These are phyloP conservation scores for Kwoniella mangroviensis DNA, from an alignment of 768 basidiomycete genomes.

Conservation along the genomic window DNA sequence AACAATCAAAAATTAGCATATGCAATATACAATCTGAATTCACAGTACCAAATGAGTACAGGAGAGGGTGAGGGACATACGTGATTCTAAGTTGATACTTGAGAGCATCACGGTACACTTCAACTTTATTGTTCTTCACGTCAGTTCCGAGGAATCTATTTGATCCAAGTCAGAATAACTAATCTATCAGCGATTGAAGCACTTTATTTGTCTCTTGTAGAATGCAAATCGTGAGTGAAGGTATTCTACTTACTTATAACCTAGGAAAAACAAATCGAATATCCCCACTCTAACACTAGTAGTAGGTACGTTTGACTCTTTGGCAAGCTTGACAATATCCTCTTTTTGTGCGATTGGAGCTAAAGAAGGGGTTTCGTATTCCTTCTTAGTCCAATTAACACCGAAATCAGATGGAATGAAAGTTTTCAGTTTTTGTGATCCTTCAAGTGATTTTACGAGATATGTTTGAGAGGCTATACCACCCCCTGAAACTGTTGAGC, in stretches of 20 bases:
- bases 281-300: constrained; percentile 16
- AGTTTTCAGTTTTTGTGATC: constrained; percentile 15
- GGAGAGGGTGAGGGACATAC: background rate
- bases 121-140: constrained; percentile 24
- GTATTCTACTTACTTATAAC: constrained; percentile 21
- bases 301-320: constrained; percentile 16
- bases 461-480: constrained; percentile 13
- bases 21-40: too few species aligned
- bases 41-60: too few species aligned
- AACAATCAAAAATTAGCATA: too few species aligned
- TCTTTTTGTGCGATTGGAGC: constrained; percentile 11
- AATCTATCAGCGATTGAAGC: background rate
- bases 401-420: constrained; percentile 32
- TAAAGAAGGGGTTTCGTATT: constrained; percentile 7
- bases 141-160: constrained; percentile 21
- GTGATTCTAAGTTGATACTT: constrained; percentile 11
- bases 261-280: constrained; percentile 18
- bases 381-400: constrained; percentile 23
- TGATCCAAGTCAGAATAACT: background rate
- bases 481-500: constrained; percentile 22
- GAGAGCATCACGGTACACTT: constrained; percentile 14
- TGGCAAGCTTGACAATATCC: constrained; percentile 7
- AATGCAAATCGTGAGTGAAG: too few species aligned
- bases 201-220: too few species aligned
- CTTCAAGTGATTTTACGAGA: constrained; percentile 14